Base-by-base conservation (phyloP, 768 basidiomycete species). In the Brasilioporus rufonigricans region DNA sequence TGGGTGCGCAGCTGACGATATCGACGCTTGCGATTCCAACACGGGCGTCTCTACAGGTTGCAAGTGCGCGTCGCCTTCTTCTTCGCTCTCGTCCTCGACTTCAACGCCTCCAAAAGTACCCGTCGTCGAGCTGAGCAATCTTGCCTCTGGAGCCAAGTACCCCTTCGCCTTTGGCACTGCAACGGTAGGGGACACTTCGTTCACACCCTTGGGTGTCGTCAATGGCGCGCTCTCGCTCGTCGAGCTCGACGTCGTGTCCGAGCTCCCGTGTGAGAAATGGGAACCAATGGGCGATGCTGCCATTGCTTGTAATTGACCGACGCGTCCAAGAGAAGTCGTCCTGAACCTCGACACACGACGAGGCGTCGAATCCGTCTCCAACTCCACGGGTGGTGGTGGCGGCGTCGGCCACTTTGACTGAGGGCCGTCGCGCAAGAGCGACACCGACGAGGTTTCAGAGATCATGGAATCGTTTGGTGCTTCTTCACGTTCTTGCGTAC, bases 241-340 rank as follows among this genome's bases (percentile, higher is more conserved):
- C 18, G 76, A 76, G 18, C 71, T 73, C 3, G 71, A 74, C 24
- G 48, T 58, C 29, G 73, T 63, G 9, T 69, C 74, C 18, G 72
- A 72, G 45, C 76, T 79, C n/a, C 52, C 50, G 8, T 53, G 63
- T 0, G 67, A 60, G 52, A 76, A 83, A 31, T 76, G 74, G 13
- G 79, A 77, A 53, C 77, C 77, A 35, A 77, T 69, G 7, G 83
- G 82, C 8, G 83, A 82, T 5, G 76, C 71, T 72, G 41, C 7
- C 56, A 59, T 56, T 9, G 55, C 53, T 14, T 68, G 66, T 33
- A 67, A 46, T 4, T 67, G 67, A 29, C 48, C 60, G 45, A 69
- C 53, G 19, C 65, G 69, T 9, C 60, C 65, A 8, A 71, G 56
- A 1, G 71, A 72, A 1, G 69, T 61, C 33, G 65, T 59, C 32